Conservation (phyloP, 2,329 filamentous ascomycete genomes). For the Chrysosporium queenslandicum region DNA sequence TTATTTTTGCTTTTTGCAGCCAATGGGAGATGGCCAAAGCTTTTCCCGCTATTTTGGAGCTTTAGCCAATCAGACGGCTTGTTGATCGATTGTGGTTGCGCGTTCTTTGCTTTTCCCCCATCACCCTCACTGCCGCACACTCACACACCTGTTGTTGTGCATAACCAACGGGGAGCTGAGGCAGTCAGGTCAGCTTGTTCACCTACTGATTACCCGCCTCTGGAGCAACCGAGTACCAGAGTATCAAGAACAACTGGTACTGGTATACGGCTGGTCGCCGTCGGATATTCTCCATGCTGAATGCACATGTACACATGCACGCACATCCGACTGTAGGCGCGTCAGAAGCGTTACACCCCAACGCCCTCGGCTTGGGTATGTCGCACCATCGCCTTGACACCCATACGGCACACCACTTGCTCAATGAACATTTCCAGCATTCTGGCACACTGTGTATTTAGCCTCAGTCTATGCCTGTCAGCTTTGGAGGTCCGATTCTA, state of each 20-base stretch:
- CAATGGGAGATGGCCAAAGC: conserved; percentile 5
- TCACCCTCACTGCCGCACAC: not conserved
- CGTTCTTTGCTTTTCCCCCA: not conserved
- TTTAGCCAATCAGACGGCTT: not conserved
- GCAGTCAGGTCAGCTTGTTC: too few species aligned
- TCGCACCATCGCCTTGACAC: conserved; percentile 5
- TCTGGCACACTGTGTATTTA: not conserved
- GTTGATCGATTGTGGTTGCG: not conserved
- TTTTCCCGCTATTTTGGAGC: not conserved
- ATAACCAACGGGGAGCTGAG: not conserved
- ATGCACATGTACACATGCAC: too few species aligned
- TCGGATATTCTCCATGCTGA: too few species aligned
- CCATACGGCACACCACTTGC: not conserved
- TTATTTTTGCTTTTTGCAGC: not conserved
- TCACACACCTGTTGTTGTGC: too few species aligned
- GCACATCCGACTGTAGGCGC: conserved; percentile 3
- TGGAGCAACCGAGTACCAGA: too few species aligned
- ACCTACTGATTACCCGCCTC: too few species aligned
- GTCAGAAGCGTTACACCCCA: conserved; percentile 2
- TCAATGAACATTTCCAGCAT: not conserved
- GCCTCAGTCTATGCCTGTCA: too few species aligned
- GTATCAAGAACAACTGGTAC: too few species aligned
- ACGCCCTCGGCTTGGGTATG: not conserved
- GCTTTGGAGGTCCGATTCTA: too few species aligned
- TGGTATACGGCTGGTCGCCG: too few species aligned